These are phyloP conservation scores for Aspergillus amoenus DNA, from an alignment of 2,329 filamentous ascomycete species.

Conservation along the genomic window DNA sequence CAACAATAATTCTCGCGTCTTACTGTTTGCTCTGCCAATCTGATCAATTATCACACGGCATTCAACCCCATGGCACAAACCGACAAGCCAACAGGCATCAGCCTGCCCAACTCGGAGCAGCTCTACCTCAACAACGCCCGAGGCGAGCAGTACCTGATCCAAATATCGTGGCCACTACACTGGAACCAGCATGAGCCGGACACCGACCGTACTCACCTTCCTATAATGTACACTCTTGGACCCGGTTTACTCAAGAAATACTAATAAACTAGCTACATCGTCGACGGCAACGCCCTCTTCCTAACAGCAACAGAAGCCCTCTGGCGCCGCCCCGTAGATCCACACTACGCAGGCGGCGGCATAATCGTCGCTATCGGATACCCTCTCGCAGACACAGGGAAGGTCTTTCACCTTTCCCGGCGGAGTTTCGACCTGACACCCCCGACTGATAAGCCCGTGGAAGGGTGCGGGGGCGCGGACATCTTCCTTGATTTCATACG, in stretches of 20 bases:
- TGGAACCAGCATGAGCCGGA: conserved; percentile 10
- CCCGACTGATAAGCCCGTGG: neutral
- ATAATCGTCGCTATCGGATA: conserved; percentile 25
- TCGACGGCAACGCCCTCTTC: conserved; percentile 25
- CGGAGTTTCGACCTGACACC: conserved; percentile 7
- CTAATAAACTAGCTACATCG: conserved; percentile 17
- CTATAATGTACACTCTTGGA: neutral
- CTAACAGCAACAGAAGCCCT: conserved; percentile 23
- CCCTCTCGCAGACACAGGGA: conserved; percentile 11
- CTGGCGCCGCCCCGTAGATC: conserved; percentile 19
- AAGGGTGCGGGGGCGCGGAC: conserved; percentile 8
- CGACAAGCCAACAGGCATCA: neutral
- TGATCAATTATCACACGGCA: neutral
- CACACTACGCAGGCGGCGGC: conserved; percentile 16
- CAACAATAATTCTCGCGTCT: too few relatives aligned
- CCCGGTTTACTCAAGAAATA: neutral
- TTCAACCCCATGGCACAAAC: neutral
- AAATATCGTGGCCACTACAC: conserved; percentile 23
- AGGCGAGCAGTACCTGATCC: conserved; percentile 19
- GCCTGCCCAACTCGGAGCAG: conserved; percentile 18
- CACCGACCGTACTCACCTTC: neutral
- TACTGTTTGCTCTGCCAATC: neutral
- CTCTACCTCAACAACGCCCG: conserved; percentile 16
- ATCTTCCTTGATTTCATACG: conserved; percentile 10
- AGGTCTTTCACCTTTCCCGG: conserved; percentile 3